Conservation (phyloP, 129 eudicot genomes). For the Helichrysum umbraculigerum region DNA sequence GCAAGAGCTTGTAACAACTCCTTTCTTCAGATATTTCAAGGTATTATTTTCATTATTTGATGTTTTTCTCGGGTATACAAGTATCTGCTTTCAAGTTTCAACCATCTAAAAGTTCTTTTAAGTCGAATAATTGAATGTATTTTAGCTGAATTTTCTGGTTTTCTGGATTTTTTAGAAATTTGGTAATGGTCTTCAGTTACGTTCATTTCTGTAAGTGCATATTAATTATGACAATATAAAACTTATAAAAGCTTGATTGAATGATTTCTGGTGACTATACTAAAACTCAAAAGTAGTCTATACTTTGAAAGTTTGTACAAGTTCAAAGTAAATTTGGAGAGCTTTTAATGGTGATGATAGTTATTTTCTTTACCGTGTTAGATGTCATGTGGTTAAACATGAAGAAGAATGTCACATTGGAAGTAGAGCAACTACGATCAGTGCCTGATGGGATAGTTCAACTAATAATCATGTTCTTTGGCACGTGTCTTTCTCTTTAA, state of each 20-base stretch:
- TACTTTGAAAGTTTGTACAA: background rate
- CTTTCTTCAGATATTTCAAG: constrained; percentile 40
- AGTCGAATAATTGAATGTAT: background rate
- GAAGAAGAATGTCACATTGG: constrained; percentile 5
- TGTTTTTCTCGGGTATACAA: constrained; percentile 9
- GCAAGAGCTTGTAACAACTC: constrained; percentile 40
- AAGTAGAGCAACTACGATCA: background rate
- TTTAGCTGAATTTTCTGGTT: background rate
- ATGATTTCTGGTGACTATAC: background rate
- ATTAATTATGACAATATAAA: background rate
- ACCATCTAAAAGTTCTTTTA: background rate
- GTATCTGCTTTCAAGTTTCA: background rate
- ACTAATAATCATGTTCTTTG: constrained; percentile 4
- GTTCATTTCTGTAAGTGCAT: background rate
- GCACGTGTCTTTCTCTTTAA: constrained; percentile 12
- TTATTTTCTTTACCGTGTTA: background rate
- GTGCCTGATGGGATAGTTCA: background rate
- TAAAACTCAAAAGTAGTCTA: constrained; percentile 1
- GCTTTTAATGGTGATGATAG: constrained; percentile 5
- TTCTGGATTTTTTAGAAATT: background rate
- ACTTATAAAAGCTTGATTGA: constrained; percentile 16
- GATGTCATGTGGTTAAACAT: too few species aligned
- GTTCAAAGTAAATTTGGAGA: constrained; percentile 6
- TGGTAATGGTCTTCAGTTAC: background rate
- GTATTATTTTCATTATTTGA: constrained; percentile 16